Conservation (phyloP, 2,329 filamentous ascomycete species). For the Alternaria brassicae region DNA sequence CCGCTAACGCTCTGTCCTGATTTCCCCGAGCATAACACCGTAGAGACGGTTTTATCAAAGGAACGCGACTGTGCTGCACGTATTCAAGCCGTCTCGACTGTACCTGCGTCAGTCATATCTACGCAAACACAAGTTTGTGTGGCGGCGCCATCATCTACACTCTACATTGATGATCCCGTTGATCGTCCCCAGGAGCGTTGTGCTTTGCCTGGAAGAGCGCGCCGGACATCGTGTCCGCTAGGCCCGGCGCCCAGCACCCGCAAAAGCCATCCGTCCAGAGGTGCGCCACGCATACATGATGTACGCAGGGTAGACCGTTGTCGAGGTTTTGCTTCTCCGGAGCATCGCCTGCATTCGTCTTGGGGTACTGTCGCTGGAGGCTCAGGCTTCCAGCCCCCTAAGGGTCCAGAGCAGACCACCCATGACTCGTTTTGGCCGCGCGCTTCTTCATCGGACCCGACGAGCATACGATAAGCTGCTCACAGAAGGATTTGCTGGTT, state of each 20-base stretch:
- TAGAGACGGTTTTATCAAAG: conserved; percentile 15
- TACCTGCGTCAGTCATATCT: conserved; percentile 43
- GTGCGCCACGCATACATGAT: conserved; percentile 37
- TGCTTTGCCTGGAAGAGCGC: conserved; percentile 37
- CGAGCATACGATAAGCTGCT: conserved; percentile 13
- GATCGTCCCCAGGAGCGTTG: conserved; percentile 35
- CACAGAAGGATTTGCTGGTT: conserved; percentile 1
- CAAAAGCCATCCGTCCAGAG: conserved; percentile 46
- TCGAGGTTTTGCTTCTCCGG: conserved; percentile 14
- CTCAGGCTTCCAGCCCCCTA: conserved; percentile 6
- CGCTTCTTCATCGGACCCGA: conserved; percentile 20
- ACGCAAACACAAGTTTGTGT: conserved; percentile 31
- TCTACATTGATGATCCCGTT: conserved; percentile 37
- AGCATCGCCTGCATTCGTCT: conserved; percentile 16
- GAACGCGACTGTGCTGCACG: conserved; percentile 9
- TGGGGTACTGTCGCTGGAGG: conserved; percentile 23
- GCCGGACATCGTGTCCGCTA: conserved; percentile 41
- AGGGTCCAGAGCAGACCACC: conserved; percentile 15
- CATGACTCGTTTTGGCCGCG: conserved; percentile 23
- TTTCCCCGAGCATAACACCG: conserved; percentile 17
- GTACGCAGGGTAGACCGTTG: conserved; percentile 36
- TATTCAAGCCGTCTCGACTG: conserved; percentile 16
- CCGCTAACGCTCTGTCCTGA: conserved; percentile 14
- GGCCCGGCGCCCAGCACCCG: conserved; percentile 42
- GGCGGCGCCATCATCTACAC: conserved; percentile 40